Conservation (phyloP, 768 basidiomycete species). For the Porphyrellus cyaneotinctus region DNA sequence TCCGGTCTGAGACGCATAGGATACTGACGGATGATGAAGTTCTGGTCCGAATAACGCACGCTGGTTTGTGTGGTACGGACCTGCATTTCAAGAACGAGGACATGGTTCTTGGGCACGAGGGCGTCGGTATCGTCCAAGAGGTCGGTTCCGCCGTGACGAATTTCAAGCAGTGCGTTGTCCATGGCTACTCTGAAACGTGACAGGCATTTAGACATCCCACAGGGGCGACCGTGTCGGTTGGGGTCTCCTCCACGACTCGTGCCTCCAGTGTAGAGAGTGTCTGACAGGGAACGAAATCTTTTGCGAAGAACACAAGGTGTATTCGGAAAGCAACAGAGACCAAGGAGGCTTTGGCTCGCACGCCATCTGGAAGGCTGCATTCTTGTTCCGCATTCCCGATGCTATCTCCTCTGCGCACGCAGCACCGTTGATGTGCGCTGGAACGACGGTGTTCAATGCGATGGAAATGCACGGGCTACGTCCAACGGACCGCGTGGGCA, state of each 20-base stretch:
- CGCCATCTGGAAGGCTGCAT: constrained; percentile 26
- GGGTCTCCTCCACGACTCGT: not conserved
- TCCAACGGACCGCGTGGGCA: constrained; percentile 24
- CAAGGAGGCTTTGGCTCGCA: constrained; percentile 30
- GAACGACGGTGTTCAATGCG: constrained; percentile 23
- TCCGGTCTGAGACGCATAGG: not conserved
- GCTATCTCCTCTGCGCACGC: constrained; percentile 20
- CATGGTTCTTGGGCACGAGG: not conserved
- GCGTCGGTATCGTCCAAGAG: not conserved
- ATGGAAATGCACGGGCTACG: constrained; percentile 22
- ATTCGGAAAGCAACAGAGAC: constrained; percentile 13
- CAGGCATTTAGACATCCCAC: not conserved
- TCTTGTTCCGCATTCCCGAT: constrained; percentile 29
- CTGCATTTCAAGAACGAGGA: constrained; percentile 20
- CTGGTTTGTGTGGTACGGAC: constrained; percentile 32
- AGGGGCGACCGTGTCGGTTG: not conserved
- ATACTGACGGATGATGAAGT: constrained; percentile 6
- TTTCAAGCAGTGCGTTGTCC: not conserved
- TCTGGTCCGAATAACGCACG: constrained; percentile 21
- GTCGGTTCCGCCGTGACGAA: not conserved
- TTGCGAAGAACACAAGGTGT: constrained; percentile 9
- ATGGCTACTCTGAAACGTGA: too few relatives aligned
- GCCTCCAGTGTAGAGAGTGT: constrained; percentile 13
- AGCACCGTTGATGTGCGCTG: constrained; percentile 29
- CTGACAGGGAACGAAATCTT: constrained; percentile 20